Evolutionary conservation across 2,329 filamentous ascomycete genomes (phyloP).

Genomic region (Sodiomyces alkalinus): DNA sequence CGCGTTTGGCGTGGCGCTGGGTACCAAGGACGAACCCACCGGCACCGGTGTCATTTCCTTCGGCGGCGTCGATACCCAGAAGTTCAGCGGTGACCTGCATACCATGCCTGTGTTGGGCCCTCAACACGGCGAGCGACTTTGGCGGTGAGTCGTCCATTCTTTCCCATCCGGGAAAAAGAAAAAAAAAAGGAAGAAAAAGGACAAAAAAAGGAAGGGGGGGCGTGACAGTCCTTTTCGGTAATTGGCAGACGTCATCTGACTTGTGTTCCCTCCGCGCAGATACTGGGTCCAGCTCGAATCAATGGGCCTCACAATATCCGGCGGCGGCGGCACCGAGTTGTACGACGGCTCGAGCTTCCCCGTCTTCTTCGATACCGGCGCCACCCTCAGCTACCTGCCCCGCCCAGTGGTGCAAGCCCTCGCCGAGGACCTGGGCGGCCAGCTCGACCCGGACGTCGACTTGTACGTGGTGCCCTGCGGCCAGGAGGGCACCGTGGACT

Average conservation of each 20-base stretch:
- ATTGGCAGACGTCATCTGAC: too few species aligned
- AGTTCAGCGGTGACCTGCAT: slow-evolving; percentile 22
- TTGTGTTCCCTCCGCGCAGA: too few species aligned
- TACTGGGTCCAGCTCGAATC: slow-evolving; percentile 27
- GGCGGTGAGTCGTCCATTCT: slow-evolving; percentile 6
- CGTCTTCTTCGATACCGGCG: slow-evolving; percentile 50
- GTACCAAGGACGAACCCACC: slow-evolving; percentile 12
- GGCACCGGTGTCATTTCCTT: slow-evolving; percentile 21
- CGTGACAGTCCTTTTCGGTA: too few species aligned
- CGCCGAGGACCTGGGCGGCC: slow-evolving; percentile 26
- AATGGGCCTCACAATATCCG: slow-evolving; percentile 17
- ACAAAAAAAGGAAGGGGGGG: too few species aligned
- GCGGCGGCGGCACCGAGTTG: slow-evolving; percentile 11
- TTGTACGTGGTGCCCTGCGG: slow-evolving; percentile 34
- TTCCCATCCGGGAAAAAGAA: too few species aligned
- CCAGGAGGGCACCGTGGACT: slow-evolving; percentile 26
- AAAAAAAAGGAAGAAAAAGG: too few species aligned
- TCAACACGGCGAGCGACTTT: slow-evolving; percentile 11
- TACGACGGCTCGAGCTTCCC: slow-evolving; percentile 19
- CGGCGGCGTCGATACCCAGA: slow-evolving; percentile 29
- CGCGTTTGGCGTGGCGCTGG: slow-evolving; percentile 18
- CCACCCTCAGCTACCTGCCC: slow-evolving; percentile 52
- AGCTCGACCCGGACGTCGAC: slow-evolving; percentile 22
- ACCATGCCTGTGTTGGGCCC: slow-evolving; percentile 14
- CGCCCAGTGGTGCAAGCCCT: slow-evolving; percentile 32